Evolutionary conservation across 352 stramenopile species (phyloP).

Genomic region (Phytophthora macrochlamydospora): DNA sequence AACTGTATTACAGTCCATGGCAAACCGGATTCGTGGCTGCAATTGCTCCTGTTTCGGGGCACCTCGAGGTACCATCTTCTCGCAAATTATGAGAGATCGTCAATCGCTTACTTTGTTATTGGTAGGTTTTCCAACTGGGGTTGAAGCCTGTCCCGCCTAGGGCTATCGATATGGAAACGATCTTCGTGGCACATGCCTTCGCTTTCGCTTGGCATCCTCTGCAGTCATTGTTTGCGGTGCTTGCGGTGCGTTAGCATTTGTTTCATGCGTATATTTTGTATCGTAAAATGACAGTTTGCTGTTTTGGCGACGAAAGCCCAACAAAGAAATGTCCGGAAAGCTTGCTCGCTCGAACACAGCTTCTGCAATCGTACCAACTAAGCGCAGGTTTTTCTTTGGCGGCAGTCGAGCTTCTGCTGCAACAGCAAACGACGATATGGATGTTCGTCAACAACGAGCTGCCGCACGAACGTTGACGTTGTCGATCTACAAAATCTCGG

Average conservation of each 20-base stretch:
- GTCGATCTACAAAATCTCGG: constrained; percentile 34
- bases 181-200: constrained; percentile 67
- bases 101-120: neutral
- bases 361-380: constrained; percentile 36
- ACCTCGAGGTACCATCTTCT: constrained; percentile 55
- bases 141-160: constrained; percentile 73
- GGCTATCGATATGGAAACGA: constrained; percentile 55
- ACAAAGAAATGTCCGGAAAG: constrained; percentile 44
- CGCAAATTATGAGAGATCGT: neutral
- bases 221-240: constrained; percentile 48
- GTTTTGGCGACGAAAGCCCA: constrained; percentile 38
- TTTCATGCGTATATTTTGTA: neutral
- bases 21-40: constrained; percentile 47
- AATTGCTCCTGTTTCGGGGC: constrained; percentile 47
- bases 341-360: constrained; percentile 41
- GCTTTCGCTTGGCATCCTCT: constrained; percentile 69
- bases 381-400: constrained; percentile 77
- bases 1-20: constrained; percentile 39
- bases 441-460: constrained; percentile 42
- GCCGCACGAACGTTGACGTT: constrained; percentile 41
- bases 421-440: constrained; percentile 27
- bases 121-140: constrained; percentile 72
- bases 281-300: neutral
- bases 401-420: constrained; percentile 39
- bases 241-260: constrained; percentile 42